Evolutionary conservation across 1,284 basidiomycete species (phyloP).

Genomic region (Boletus holoroseus): DNA sequence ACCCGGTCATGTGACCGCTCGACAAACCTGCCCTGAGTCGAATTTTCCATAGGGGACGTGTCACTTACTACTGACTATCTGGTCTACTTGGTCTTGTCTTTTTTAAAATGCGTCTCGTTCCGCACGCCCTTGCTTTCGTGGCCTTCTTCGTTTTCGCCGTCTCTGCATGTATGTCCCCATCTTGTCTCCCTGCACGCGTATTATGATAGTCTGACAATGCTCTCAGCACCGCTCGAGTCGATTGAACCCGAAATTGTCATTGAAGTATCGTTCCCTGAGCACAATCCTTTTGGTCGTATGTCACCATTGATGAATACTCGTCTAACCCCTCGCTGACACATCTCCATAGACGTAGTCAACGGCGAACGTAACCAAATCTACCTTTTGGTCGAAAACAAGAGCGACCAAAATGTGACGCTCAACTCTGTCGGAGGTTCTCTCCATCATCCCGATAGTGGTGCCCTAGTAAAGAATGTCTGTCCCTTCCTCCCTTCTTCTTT

Average conservation of each 20-base stretch:
- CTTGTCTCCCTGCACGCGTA: neutral
- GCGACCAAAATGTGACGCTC: conserved; percentile 71
- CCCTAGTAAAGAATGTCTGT: conserved; percentile 71
- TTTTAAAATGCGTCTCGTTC: conserved; percentile 24
- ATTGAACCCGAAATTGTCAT: conserved; percentile 53
- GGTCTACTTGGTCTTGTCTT: neutral
- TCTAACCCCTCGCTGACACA: conserved; percentile 8
- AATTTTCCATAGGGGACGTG: conserved; percentile 23
- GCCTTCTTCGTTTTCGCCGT: conserved; percentile 20
- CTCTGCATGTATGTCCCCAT: conserved; percentile 27
- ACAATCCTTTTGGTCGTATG: conserved; percentile 80
- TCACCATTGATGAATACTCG: conserved; percentile 22
- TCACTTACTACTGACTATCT: neutral
- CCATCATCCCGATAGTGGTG: conserved; percentile 61
- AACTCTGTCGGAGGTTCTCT: conserved; percentile 67
- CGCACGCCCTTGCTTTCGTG: conserved; percentile 15
- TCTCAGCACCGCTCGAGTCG: conserved; percentile 18
- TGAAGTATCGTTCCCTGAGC: conserved; percentile 65
- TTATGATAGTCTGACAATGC: conserved; percentile 5
- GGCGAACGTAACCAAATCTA: conserved; percentile 74
- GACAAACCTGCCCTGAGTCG: conserved; percentile 24
- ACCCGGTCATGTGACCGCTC: conserved; percentile 18
- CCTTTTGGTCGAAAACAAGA: conserved; percentile 71
- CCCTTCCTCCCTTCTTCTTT: neutral
- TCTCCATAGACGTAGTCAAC: conserved; percentile 68